These are phyloP conservation scores for Lactifluus pinguis DNA, from an alignment of 768 basidiomycete genomes.

Conservation along the genomic window DNA sequence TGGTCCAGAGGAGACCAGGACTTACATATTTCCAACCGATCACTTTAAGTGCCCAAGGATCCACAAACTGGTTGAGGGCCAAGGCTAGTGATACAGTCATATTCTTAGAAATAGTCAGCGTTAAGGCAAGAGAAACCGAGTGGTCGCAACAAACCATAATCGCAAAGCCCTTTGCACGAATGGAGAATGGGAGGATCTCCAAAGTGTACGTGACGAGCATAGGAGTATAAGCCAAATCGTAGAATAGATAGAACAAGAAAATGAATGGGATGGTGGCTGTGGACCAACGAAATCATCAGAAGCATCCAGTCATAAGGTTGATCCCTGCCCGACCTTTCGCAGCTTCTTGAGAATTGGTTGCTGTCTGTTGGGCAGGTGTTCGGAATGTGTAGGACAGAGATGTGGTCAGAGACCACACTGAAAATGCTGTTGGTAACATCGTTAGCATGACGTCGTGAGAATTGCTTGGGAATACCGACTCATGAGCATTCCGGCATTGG, in stretches of 20 bases:
- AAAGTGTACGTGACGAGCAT: conserved; percentile 54
- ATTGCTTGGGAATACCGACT: conserved; percentile 27
- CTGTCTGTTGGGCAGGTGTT: background rate
- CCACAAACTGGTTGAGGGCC: conserved; percentile 74
- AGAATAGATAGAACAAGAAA: conserved; percentile 44
- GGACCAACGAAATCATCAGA: background rate
- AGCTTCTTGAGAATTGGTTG: conserved; percentile 18
- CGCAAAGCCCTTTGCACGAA: conserved; percentile 75
- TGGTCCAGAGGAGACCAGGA: background rate
- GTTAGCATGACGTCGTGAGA: background rate
- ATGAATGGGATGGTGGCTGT: conserved; percentile 58
- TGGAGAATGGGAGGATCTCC: conserved; percentile 73
- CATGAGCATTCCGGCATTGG: conserved; percentile 50
- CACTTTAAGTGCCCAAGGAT: conserved; percentile 57
- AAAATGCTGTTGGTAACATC: conserved; percentile 34
- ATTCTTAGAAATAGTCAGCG: conserved; percentile 34
- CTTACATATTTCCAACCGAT: conserved; percentile 37
- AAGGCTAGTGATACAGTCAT: conserved; percentile 53
- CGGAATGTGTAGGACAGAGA: conserved; percentile 30
- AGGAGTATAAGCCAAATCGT: conserved; percentile 71
- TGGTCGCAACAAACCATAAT: conserved; percentile 43
- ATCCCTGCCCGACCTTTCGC: conserved; percentile 24
- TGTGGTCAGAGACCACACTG: conserved; percentile 44
- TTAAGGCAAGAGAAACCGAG: background rate
- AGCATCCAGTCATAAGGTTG: background rate